Conservation (phyloP, 2,329 filamentous ascomycete species). For the Pestalotiopsis sp. region DNA sequence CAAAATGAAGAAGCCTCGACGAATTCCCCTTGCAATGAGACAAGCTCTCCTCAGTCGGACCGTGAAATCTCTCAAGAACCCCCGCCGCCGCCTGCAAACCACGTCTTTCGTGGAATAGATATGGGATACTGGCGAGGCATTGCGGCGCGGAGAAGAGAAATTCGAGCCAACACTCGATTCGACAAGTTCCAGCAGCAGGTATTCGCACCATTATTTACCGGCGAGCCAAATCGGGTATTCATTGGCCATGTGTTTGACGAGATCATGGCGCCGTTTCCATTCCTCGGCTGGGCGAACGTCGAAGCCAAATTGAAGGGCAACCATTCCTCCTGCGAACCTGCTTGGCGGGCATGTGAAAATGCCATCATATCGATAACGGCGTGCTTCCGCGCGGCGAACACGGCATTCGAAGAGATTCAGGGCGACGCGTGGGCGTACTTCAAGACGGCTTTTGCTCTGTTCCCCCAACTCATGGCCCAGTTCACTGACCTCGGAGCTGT, state of each 20-base stretch:
- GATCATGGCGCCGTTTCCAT: not conserved
- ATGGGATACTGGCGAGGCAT: not conserved
- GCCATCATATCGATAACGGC: not conserved
- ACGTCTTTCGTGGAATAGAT: not conserved
- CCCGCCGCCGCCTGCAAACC: not conserved
- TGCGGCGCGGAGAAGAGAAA: not conserved
- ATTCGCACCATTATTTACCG: not conserved
- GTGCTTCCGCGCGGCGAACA: not conserved
- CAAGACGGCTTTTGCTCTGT: not conserved
- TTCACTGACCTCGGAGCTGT: not conserved
- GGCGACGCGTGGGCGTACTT: constrained; percentile 5
- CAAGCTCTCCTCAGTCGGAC: not conserved
- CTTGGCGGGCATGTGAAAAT: constrained; percentile 2
- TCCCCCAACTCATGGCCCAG: constrained; percentile 2
- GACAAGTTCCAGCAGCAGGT: not conserved
- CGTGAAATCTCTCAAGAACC: not conserved
- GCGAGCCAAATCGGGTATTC: not conserved
- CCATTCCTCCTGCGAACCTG: not conserved
- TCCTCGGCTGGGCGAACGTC: not conserved
- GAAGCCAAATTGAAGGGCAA: not conserved
- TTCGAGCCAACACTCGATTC: not conserved
- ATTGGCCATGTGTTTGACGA: constrained; percentile 1
- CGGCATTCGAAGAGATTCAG: not conserved
- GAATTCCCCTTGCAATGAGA: not conserved
- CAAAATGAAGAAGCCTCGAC: not conserved